Evolutionary conservation across 2,329 filamentous ascomycete species (phyloP).

Genomic region (Neonectria magnoliae): DNA sequence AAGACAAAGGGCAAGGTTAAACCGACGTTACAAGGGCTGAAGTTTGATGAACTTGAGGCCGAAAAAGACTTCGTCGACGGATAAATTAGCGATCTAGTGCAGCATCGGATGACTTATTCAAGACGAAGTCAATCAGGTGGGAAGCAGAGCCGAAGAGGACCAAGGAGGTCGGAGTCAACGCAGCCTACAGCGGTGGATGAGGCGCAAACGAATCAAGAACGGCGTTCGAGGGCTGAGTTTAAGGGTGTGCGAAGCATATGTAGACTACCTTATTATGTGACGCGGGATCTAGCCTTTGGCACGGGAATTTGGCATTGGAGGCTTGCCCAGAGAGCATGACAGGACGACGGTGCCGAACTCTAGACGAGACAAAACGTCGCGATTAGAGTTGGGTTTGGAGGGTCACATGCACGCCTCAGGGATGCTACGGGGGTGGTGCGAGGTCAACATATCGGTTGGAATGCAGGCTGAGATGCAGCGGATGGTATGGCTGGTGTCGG

Average conservation of each 20-base stretch:
- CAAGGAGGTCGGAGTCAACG: neutral
- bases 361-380: slow-evolving; percentile 31
- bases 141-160: neutral
- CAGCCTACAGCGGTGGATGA: neutral
- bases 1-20: slow-evolving; percentile 25
- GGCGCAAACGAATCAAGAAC: slow-evolving; percentile 11
- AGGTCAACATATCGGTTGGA: slow-evolving; percentile 26
- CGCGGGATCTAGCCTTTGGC: slow-evolving; percentile 19
- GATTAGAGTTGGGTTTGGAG: slow-evolving; percentile 33
- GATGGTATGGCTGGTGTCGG: slow-evolving; percentile 24
- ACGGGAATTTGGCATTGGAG: slow-evolving; percentile 9
- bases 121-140: neutral
- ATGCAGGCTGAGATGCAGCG: slow-evolving; percentile 26
- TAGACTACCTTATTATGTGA: slow-evolving; percentile 9
- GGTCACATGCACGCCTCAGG: slow-evolving; percentile 11
- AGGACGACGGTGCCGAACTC: slow-evolving; percentile 34
- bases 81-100: neutral
- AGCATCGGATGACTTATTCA: neutral
- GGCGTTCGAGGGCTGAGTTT: slow-evolving; percentile 9
- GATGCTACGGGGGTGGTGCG: slow-evolving; percentile 35
- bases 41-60: slow-evolving; percentile 22
- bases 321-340: slow-evolving; percentile 19
- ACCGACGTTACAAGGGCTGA: slow-evolving; percentile 31
- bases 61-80: neutral
- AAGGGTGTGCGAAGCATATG: neutral